Base-by-base conservation (phyloP, 2,329 filamentous ascomycete species). In the Drechslerella coelobrocha region DNA sequence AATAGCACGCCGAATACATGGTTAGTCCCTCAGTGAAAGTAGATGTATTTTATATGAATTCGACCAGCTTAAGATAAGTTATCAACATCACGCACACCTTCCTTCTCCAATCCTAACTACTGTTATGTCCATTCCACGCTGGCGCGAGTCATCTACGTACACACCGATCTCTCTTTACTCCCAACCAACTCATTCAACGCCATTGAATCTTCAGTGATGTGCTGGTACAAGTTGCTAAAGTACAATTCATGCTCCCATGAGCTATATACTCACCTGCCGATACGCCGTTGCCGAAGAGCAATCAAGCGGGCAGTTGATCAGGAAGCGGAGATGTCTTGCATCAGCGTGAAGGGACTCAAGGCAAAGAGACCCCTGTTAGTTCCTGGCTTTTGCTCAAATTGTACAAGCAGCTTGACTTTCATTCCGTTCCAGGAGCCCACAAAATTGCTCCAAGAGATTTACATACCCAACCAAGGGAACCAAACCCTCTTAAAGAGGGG, bases 301-400 rank as follows among this genome's bases (percentile, higher is more conserved):
- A 68, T 41, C 10, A 54, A 27, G 8, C 55, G 55, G 8, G 9
- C 51, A 8, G 27, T 55, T 3, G 56, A 56, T 27, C 26, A 24
- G 7, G 41, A 59, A 9, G 37, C 51, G 12, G 56, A 68, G 39
- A 68, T 68, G 56, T 56, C 63, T 8, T 68, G 63, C 24, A 56
- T 68, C 9, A 24, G 21, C 8, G 3, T 61, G n/a, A 61, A 56
- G 29, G 54, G 31, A 41, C 29, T 10, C 19, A 55, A 23, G 17
- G 12, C 21, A 12, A 27, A n/a, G 5, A 48, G 26, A 26, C 23
- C 34, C 31, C 24, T 48, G 1, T 17, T 43, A 3, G 41, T 52
- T 8, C 8, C 19, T 5, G 51, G 19, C 6, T 3, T n/a, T 5
- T 63, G 60, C 14, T 37, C 14, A 17, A 41, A 39, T 39, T 62